Percentiles rank a stretch among this genome's conserved stretches.
These are phyloP conservation scores for Jatropha podagrica DNA, from an alignment of 441 rosid species.

Conservation along the genomic window DNA sequence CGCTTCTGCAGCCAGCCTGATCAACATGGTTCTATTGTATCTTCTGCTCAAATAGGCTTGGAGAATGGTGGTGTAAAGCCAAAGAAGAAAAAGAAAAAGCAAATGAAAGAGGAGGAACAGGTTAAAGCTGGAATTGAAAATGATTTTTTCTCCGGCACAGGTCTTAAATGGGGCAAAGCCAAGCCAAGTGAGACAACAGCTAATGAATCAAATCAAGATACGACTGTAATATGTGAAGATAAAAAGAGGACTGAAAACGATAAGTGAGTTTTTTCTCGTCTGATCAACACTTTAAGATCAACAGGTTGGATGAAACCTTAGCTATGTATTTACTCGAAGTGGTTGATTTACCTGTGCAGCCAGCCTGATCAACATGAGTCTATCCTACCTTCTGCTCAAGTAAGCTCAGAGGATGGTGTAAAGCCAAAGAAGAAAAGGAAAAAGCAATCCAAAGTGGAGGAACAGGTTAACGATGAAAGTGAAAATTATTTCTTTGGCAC, in stretches of 20 bases:
- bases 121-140: slow-evolving; percentile 14
- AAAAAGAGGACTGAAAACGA: slow-evolving; percentile 12
- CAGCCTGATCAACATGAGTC: no score
- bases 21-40: neutral
- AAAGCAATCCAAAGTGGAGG: slow-evolving; percentile 17
- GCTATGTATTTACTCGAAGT: no score
- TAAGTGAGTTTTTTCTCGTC: slow-evolving; percentile 12
- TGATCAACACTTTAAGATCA: neutral
- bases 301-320: neutral
- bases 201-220: slow-evolving; percentile 16
- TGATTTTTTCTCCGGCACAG: slow-evolving; percentile 18
- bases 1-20: slow-evolving; percentile 12
- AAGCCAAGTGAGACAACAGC: slow-evolving; percentile 11
- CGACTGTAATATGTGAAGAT: neutral
- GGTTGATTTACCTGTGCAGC: no score
- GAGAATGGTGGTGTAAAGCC: slow-evolving; percentile 8
- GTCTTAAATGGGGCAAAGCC: slow-evolving; percentile 12
- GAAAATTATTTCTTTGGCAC: neutral
- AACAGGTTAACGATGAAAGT: slow-evolving; percentile 12
- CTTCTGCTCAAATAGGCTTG: neutral
- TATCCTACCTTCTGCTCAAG: slow-evolving; percentile 12
- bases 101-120: slow-evolving; percentile 8
- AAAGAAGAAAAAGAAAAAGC: slow-evolving; percentile 25
- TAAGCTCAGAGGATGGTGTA: slow-evolving; percentile 21
- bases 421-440: slow-evolving; percentile 43